A percentile compares a stretch with the other conserved stretches of the same genome.
Evolutionary conservation across 148 eudicot species (phyloP).

Genomic region (Suaeda aralocaspica): DNA sequence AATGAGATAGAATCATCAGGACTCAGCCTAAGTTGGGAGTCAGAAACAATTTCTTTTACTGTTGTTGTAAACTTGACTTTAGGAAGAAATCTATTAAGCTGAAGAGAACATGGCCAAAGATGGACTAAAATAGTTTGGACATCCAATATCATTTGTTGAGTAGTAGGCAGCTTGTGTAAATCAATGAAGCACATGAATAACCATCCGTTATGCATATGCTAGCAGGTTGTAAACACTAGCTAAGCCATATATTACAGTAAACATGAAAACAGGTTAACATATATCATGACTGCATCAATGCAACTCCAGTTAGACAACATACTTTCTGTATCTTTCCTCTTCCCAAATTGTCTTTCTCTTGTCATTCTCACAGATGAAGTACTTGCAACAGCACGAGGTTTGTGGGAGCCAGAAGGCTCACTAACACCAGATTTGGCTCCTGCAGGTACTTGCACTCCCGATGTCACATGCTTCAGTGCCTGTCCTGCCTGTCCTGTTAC

Average conservation of each 20-base stretch:
- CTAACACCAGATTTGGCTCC: conserved; percentile 53
- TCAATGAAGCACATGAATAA: not conserved
- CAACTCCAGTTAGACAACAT: conserved; percentile 32
- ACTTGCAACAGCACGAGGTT: conserved; percentile 43
- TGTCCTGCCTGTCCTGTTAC: conserved; percentile 39
- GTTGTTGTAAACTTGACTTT: too few relatives aligned
- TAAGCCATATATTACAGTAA: not conserved
- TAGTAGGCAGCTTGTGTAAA: not conserved
- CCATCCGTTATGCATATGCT: not conserved
- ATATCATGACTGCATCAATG: conserved; percentile 7
- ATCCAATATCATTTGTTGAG: not conserved
- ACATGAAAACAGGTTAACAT: not conserved
- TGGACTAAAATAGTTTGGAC: too few relatives aligned
- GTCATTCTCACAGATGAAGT: conserved; percentile 49
- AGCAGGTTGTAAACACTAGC: not conserved
- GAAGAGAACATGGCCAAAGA: too few relatives aligned
- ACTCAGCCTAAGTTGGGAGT: too few relatives aligned
- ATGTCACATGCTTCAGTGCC: conserved; percentile 31
- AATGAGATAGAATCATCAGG: too few relatives aligned
- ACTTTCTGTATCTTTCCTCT: conserved; percentile 68
- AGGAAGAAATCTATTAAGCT: too few relatives aligned
- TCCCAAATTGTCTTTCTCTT: conserved; percentile 58
- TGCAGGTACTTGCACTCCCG: conserved; percentile 35
- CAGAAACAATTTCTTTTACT: not conserved
- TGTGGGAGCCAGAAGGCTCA: conserved; percentile 68